Conservation (phyloP, 1,284 basidiomycete genomes). For the Microbotryomycetes sp. region DNA sequence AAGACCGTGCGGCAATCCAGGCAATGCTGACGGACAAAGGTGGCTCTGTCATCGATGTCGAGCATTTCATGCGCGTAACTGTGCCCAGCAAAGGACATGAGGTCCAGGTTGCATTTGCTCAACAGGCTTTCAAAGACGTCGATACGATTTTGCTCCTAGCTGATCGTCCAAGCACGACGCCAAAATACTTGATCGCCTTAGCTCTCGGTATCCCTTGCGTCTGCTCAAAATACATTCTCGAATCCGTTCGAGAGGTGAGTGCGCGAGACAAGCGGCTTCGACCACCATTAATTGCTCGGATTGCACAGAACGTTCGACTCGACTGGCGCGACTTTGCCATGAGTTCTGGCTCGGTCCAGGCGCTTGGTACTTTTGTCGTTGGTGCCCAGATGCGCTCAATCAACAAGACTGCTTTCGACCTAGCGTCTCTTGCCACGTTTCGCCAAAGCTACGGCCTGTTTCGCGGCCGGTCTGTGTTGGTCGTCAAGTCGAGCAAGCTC, state of each 20-base stretch:
- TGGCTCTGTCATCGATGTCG: conserved; percentile 57
- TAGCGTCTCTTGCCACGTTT: conserved; percentile 49
- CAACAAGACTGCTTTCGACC: conserved; percentile 44
- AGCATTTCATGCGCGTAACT: conserved; percentile 47
- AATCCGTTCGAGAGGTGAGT: conserved; percentile 46
- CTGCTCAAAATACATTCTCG: conserved; percentile 54
- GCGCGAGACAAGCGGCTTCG: conserved; percentile 5
- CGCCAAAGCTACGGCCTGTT: conserved; percentile 51
- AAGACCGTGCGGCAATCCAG: conserved; percentile 38
- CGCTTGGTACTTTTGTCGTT: conserved; percentile 49
- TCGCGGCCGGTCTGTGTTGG: conserved; percentile 31
- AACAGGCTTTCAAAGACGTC: conserved; percentile 14
- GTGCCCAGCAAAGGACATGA: background rate
- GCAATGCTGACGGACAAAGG: conserved; percentile 50
- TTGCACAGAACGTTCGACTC: conserved; percentile 36
- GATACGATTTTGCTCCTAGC: conserved; percentile 63
- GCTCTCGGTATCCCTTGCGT: conserved; percentile 79
- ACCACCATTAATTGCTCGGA: too few species aligned
- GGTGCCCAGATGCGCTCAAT: conserved; percentile 62
- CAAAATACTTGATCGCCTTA: conserved; percentile 71
- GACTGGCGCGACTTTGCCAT: conserved; percentile 62
- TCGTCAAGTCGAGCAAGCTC: conserved; percentile 5
- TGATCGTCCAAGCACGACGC: conserved; percentile 56
- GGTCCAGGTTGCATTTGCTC: background rate
- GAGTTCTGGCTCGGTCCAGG: conserved; percentile 57